A percentile compares a stretch with the other conserved stretches of the same genome.
Conservation (phyloP, 179 eudicot species). For the Actinidia arguta region DNA sequence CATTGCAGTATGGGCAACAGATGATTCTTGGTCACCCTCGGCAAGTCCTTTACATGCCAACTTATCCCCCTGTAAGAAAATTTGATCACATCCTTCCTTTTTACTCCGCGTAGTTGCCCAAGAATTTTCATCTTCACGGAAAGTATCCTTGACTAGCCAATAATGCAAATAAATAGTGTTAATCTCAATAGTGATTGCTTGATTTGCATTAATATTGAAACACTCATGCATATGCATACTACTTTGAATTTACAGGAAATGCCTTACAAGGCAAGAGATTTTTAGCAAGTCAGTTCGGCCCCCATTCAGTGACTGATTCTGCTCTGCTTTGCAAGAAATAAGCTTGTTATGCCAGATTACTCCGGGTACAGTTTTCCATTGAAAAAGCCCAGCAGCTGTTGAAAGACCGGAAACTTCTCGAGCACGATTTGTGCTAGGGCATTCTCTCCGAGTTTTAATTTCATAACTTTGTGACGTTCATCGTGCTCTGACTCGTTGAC, state of each 20-base stretch:
- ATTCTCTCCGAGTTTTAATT: too few species aligned
- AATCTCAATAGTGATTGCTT: not conserved
- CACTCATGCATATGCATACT: not conserved
- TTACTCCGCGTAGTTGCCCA: not conserved
- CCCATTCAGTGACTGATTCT: conserved; percentile 19
- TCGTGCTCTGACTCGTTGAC: too few species aligned
- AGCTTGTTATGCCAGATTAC: too few species aligned
- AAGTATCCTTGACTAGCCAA: too few species aligned
- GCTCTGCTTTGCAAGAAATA: too few species aligned
- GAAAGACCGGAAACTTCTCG: too few species aligned
- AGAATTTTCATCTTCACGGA: too few species aligned
- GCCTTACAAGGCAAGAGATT: conserved; percentile 73
- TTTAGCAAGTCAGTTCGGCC: conserved; percentile 33
- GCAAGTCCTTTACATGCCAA: conserved; percentile 88
- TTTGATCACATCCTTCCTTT: not conserved
- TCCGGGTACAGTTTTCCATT: too few species aligned
- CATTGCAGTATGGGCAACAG: conserved; percentile 88
- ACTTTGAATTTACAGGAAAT: conserved; percentile 56
- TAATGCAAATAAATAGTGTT: too few species aligned
- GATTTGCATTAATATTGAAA: not conserved
- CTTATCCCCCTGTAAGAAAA: conserved; percentile 76
- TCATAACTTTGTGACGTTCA: too few species aligned
- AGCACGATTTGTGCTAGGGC: too few species aligned
- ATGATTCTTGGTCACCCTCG: conserved; percentile 94
- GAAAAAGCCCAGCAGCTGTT: too few species aligned